These are phyloP conservation scores for Naegleria fowleri DNA, from an alignment of 208 protist genomes.

Conservation along the genomic window DNA sequence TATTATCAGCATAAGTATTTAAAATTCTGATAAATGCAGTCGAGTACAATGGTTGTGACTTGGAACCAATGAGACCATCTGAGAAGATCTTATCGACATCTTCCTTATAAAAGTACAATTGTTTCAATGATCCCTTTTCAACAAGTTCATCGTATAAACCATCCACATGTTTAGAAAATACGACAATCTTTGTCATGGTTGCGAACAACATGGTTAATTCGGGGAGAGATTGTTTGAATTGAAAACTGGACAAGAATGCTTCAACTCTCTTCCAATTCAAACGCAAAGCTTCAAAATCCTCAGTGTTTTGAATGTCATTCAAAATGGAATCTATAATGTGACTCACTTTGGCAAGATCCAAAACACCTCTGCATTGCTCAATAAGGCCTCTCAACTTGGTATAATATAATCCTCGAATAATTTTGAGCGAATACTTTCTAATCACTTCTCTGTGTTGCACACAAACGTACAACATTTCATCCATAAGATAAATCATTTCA, in stretches of 20 bases:
- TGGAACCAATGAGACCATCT: not conserved
- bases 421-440: not conserved
- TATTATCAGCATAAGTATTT: not conserved
- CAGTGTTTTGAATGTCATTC: not conserved
- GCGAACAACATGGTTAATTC: not conserved
- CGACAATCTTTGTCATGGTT: not conserved
- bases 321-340: not conserved
- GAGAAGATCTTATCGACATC: not conserved
- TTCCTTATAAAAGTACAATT: slow-evolving; percentile 8
- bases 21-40: slow-evolving; percentile 1
- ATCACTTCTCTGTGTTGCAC: slow-evolving; percentile 10
- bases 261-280: slow-evolving; percentile 28
- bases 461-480: slow-evolving; percentile 2
- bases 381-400: not conserved
- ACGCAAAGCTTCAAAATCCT: not conserved
- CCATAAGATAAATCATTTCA: slow-evolving; percentile 12
- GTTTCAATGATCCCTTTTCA: not conserved
- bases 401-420: not conserved
- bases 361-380: not conserved
- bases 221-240: not conserved
- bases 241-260: not conserved
- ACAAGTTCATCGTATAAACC: not conserved
- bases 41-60: not conserved
- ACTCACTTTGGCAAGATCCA: not conserved
- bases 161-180: not conserved